A percentile compares a stretch with the other conserved stretches of the same genome.
These are phyloP conservation scores for Trichomonascus vanleenenianus DNA, from an alignment of 805 yeast species.

Conservation along the genomic window DNA sequence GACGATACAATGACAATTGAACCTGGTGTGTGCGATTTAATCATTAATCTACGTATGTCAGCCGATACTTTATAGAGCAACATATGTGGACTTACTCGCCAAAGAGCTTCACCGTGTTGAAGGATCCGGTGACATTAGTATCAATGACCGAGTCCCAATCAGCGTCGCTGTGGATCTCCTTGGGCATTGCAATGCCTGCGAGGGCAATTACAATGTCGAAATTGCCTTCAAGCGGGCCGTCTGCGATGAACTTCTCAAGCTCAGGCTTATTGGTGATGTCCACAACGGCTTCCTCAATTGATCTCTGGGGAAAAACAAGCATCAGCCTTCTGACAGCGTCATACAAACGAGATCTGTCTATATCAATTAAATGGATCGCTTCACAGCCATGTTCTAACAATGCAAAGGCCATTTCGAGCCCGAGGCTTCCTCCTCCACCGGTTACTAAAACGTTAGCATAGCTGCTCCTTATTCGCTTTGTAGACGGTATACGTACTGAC, in stretches of 20 bases:
- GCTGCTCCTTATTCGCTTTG: too few species aligned
- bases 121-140: conserved; percentile 4
- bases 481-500: conserved; percentile 1
- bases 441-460: not conserved
- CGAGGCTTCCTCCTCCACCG: conserved; percentile 8
- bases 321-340: not conserved
- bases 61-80: too few species aligned
- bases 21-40: not conserved
- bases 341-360: not conserved
- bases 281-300: not conserved
- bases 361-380: conserved; percentile 1
- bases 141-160: conserved; percentile 4
- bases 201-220: conserved; percentile 1
- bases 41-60: conserved; percentile 1
- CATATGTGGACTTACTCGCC: conserved; percentile 1
- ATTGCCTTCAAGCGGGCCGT: not conserved
- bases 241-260: not conserved
- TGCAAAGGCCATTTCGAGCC: conserved; percentile 6
- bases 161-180: not conserved
- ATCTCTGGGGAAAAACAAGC: not conserved
- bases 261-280: not conserved
- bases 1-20: conserved; percentile 7
- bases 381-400: conserved; percentile 7
- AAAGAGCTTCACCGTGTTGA: conserved; percentile 3
- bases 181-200: conserved; percentile 6